Evolutionary conservation across 192 early-diverging fungal genomes (phyloP).

Genomic region (Mortierella hygrophila): DNA sequence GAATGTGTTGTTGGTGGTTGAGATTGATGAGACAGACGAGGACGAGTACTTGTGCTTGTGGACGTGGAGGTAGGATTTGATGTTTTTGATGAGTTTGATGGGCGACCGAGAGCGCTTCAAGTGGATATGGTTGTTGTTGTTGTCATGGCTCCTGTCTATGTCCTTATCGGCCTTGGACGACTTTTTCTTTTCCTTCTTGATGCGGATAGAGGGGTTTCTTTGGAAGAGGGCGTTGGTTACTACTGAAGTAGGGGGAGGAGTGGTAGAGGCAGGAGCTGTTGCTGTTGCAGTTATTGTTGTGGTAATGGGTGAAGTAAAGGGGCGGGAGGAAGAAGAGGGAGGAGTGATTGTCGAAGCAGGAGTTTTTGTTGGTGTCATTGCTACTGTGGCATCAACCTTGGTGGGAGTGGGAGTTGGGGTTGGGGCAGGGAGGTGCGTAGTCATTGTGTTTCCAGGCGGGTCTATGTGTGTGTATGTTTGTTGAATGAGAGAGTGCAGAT

Average conservation of each 20-base stretch:
- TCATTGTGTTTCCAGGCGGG: not conserved
- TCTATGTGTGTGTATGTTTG: not conserved
- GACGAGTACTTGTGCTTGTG: constrained; percentile 34
- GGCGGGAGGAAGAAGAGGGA: not conserved
- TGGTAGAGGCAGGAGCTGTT: constrained; percentile 10
- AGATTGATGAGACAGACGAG: constrained; percentile 19
- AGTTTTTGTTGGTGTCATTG: not conserved
- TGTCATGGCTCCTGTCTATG: not conserved
- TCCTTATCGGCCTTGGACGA: constrained; percentile 8
- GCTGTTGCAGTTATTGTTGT: not conserved
- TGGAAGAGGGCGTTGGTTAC: constrained; percentile 9
- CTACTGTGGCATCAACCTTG: not conserved
- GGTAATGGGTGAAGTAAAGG: not conserved
- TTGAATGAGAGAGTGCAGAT: not conserved
- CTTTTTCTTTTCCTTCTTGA: constrained; percentile 14
- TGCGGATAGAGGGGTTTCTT: constrained; percentile 14
- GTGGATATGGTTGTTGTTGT: not conserved
- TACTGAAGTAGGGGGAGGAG: not conserved
- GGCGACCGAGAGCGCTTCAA: constrained; percentile 49
- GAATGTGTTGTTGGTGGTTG: not conserved
- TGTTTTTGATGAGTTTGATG: constrained; percentile 51
- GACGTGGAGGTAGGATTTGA: constrained; percentile 42
- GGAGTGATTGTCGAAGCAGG: not conserved
- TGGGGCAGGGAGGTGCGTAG: not conserved
- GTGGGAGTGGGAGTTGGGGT: not conserved